phyloP scores from a whole-genome alignment of 2,329 filamentous ascomycete genomes.

The Pseudocercospora macadamiae region DNA sequence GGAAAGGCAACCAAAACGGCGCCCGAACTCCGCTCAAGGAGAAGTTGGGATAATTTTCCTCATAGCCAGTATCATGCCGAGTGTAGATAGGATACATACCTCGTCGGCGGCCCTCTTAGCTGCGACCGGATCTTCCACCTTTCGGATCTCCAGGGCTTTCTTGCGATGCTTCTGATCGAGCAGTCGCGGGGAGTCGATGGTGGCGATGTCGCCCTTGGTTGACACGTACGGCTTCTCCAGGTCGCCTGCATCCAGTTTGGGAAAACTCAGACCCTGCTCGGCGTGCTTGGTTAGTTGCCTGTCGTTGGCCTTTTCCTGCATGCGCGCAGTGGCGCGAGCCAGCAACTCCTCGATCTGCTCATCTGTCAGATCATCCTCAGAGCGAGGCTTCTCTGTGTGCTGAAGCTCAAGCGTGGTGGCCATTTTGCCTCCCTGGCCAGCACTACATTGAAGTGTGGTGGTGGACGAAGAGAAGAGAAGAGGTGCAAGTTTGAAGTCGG shows the following conservation, averaged over 20 bases:
- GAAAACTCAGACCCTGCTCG: conserved; percentile 47
- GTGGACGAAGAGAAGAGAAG: not conserved
- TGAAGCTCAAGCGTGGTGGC: not conserved
- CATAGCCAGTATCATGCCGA: conserved; percentile 55
- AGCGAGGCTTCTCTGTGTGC: not conserved
- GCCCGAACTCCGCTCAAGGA: conserved; percentile 73
- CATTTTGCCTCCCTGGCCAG: conserved; percentile 5
- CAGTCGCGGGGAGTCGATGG: conserved; percentile 56
- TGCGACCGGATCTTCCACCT: conserved; percentile 57
- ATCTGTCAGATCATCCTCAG: conserved; percentile 56
- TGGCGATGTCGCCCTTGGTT: conserved; percentile 56
- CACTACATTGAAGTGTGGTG: not conserved
- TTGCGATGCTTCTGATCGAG: conserved; percentile 51
- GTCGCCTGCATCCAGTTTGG: conserved; percentile 52
- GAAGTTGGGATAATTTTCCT: conserved; percentile 75
- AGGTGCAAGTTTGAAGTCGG: not conserved
- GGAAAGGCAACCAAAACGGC: conserved; percentile 80
- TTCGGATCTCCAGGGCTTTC: conserved; percentile 49
- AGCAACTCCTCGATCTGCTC: conserved; percentile 67
- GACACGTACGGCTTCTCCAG: conserved; percentile 59
- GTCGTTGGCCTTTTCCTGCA: conserved; percentile 49
- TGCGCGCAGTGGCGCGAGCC: conserved; percentile 63
- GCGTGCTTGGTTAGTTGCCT: conserved; percentile 28
- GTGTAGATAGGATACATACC: conserved; percentile 50
- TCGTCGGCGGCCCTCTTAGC: conserved; percentile 52